Base-by-base conservation (phyloP, 2,329 filamentous ascomycete species). In the Whalleya microplaca region DNA sequence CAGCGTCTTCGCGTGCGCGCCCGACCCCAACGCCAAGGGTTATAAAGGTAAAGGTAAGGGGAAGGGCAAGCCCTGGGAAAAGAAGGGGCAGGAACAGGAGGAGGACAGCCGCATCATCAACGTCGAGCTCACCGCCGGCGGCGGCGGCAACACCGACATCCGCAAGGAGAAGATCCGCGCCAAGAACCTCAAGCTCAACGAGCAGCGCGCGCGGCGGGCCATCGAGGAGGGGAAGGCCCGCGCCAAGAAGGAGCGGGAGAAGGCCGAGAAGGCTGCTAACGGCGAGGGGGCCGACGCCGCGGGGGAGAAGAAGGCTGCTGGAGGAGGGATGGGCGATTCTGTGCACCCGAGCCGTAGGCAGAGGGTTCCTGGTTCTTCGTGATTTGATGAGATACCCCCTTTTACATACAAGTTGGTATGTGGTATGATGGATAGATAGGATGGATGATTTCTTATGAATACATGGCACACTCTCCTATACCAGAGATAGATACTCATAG, bases 121-220 rank as follows among this genome's bases (percentile, higher is more conserved):
- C 71, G 90, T 97, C 21, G 94, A 97, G 76, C 76, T 98, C 64
- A 96, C 92, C 83, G 93, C 90, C 56, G 93, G 93, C 49, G 93
- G 93, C 41, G 94, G 94, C 58, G 88, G 88, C 59, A 96, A 92
- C 73, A 91, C 85, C 45, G 81, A 86, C 62, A 76, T 81, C 54
- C 82, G 94, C 62, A 85, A 84, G 70, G 83, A 87, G 55, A 95
- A 93, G 78, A 91, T 98, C 73, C 81, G 84, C 68, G 83, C 83
- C 55, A 97, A 96, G 84, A 97, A 98, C 77, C 80, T 84, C 68
- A 94, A 93, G 76, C 82, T 97, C 48, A 84, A 91, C 64, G 91
- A 90, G 68, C 80, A 84, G 73, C 77, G 83, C 42, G 69, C 73
- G 45, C 76, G 80, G 64, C 73, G 81, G 37, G 77, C 80, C 29